Evolutionary conservation across 306 rosid species (phyloP), one percentile per base, ranked within the genome.

Genomic region (Trifolium repens): DNA sequence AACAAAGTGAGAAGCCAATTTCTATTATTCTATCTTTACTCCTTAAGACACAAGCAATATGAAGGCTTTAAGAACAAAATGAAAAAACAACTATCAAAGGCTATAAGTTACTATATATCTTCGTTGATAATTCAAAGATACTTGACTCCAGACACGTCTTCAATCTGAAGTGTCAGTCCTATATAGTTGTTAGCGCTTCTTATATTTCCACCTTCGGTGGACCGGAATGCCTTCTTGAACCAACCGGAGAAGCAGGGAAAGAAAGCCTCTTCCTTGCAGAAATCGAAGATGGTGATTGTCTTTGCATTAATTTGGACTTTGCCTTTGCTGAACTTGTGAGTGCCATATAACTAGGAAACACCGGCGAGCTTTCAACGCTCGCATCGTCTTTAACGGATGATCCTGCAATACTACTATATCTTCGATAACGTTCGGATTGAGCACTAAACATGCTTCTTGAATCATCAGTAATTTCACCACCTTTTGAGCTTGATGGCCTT

Each of bases 321-420:
- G 87, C 80, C 82, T 80, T 93, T 10, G 84, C 80, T 13, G 91
- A 81, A 26, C 65, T 82, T 7, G 92, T 83, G 3, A 88, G 79
- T 40, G 79, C 74, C 84, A 71, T 44, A 78, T 86, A 77, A 67
- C 84, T 86, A 40, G 90, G 87, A 74, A 83, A 69, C 4, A 92
- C 55, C 43, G 85, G 86, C 16, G 88, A 76, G 81, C 91, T 85
- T 19, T 77, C 85, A 49, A 85, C 80, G 81, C 85, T 87, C 4
- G 84, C 85, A 10, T 93, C 89, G 5, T 87, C 93, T 81, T 82
- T 85, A 52, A 85, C 55, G 1, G 85, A 85, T 6, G 88, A 88
- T 59, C 87, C 88, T 35, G 81, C 91, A 71, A 89, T 87, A 91
- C 89, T 87, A 90, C 89, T 85, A 53, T 88, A 87, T 67, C 97